A percentile compares a stretch with the other conserved stretches of the same genome.
Conservation (phyloP, 768 basidiomycete genomes). For the Macrolepiota dolichaula region DNA sequence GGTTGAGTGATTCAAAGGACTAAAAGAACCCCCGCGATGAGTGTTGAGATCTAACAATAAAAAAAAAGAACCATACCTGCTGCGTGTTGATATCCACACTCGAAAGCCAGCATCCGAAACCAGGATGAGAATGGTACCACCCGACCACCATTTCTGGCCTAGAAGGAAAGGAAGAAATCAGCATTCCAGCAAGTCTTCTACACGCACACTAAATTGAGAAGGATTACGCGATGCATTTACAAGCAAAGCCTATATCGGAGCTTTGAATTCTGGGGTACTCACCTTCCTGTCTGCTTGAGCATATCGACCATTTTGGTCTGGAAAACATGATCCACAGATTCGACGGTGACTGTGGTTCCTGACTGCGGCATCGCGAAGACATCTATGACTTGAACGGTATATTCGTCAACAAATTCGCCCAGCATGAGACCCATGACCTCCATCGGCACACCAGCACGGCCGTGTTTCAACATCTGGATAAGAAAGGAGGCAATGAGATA, state of each 20-base stretch:
- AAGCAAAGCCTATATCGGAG: conserved; percentile 1
- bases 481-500: conserved; percentile 14
- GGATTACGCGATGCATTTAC: background rate
- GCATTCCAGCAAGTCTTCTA: background rate
- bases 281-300: conserved; percentile 98
- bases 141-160: conserved; percentile 98
- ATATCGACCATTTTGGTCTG: conserved; percentile 98
- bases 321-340: conserved; percentile 98
- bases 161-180: conserved; percentile 5
- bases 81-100: conserved; percentile 99
- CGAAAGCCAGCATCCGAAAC: conserved; percentile 99
- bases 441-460: conserved; percentile 97
- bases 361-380: conserved; percentile 99
- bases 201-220: background rate
- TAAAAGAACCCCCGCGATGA: conserved; percentile 25
- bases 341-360: conserved; percentile 95
- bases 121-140: conserved; percentile 99
- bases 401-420: conserved; percentile 98
- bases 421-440: conserved; percentile 99
- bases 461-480: conserved; percentile 99
- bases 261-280: conserved; percentile 25
- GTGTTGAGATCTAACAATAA: conserved; percentile 4
- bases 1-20: conserved; percentile 95
- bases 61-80: conserved; percentile 51
- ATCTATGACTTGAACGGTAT: conserved; percentile 90